phyloP scores from a whole-genome alignment of 768 basidiomycete genomes.

The Trametes maxima region DNA sequence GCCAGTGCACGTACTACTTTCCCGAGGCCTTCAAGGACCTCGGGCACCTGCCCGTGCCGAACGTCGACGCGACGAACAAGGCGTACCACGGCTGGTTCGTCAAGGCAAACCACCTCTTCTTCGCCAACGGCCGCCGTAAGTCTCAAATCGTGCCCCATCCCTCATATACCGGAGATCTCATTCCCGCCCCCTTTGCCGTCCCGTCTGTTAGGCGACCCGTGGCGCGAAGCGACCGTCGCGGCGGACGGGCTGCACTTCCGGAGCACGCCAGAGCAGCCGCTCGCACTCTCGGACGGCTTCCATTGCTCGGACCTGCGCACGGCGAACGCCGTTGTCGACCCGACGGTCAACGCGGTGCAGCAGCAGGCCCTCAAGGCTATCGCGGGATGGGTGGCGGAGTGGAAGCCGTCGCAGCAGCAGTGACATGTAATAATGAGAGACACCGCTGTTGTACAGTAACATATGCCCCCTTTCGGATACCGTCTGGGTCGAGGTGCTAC shows the following conservation, averaged over 20 bases:
- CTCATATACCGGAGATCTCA: not conserved
- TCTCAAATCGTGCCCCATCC: constrained; percentile 10
- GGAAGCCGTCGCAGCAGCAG: constrained; percentile 11
- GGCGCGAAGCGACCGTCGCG: constrained; percentile 68
- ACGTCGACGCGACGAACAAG: constrained; percentile 44
- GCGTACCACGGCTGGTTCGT: constrained; percentile 66
- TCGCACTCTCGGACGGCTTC: constrained; percentile 61
- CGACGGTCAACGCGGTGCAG: constrained; percentile 56
- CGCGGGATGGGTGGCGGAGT: constrained; percentile 51
- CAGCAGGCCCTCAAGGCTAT: constrained; percentile 51
- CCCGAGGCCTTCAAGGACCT: constrained; percentile 49
- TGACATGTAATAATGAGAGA: too few relatives aligned
- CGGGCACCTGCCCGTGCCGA: constrained; percentile 29
- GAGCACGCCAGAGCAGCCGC: constrained; percentile 55
- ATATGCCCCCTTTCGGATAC: too few relatives aligned
- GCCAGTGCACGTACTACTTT: constrained; percentile 67
- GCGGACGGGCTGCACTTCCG: constrained; percentile 45
- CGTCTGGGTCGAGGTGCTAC: too few relatives aligned
- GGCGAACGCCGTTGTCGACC: constrained; percentile 45
- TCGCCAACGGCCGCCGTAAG: constrained; percentile 67
- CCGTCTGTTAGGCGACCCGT: constrained; percentile 64
- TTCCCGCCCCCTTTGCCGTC: not conserved
- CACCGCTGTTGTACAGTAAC: too few relatives aligned
- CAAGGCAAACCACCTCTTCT: constrained; percentile 59
- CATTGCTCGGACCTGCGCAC: constrained; percentile 61